Evolutionary conservation across 2,329 filamentous ascomycete species (phyloP), one percentile per base, ranked within the genome.

Genomic region (Cladophialophora immunda): DNA sequence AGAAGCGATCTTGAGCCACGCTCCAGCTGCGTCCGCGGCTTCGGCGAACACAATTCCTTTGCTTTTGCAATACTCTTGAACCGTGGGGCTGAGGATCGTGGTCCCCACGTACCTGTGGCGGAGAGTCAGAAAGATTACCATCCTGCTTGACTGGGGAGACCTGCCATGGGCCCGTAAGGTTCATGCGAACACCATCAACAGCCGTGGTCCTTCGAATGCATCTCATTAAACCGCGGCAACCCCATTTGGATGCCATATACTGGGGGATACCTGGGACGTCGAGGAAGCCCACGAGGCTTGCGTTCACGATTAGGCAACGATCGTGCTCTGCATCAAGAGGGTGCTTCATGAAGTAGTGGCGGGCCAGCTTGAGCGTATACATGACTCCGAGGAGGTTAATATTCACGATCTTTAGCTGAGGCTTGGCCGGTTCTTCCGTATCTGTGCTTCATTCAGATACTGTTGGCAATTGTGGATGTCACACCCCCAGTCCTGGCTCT

Each of bases 181-280:
- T 80, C 2, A 80, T 73, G 0, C 79, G 73, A 60, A 74, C 76
- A 0, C 77, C 76, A 58, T 84, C 79, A 65, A 79, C 76, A 25
- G 25, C 73, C 27, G 76, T 71, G 7, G 58, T 64, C 2, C 77
- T 75, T 4, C 64, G 27, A 74, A 79, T 62, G 11, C 75, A 73
- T 65, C 76, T 76, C 76, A 80, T 78, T 27, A 81, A 74, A 0
- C 77, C 77, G 53, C 78, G 71, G 62, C 76, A 72, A 1, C 73
- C 77, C 71, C 75, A 80, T 65, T 81, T 81, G 15, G 75, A 76
- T 3, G 72, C 73, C 41, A 71, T 71, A 68, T 81, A 81, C 58
- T 76, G 74, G 25, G 75, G 73, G 9, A 68, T 71, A 2, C 75
- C 72, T 0, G 75, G 75, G 47, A 72, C 72, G 58, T 78, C 77